These are phyloP conservation scores for Aaosphaeria arxii DNA, from an alignment of 2,329 filamentous ascomycete genomes.

Conservation along the genomic window DNA sequence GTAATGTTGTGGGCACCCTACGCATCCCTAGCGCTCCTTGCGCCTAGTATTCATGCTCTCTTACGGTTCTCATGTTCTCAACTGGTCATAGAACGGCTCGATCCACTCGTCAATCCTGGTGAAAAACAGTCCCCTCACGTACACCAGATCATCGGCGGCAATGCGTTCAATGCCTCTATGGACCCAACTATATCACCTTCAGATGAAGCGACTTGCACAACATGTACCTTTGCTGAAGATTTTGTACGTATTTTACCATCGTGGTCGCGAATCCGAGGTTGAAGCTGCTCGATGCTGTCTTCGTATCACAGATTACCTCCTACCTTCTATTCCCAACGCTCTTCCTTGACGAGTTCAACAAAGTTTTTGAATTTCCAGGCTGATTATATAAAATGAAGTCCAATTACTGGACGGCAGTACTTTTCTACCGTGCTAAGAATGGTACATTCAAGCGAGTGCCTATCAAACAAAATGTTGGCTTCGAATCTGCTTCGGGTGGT, in stretches of 20 bases:
- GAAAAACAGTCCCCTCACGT: slow-evolving; percentile 11
- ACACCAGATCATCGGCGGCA: slow-evolving; percentile 17
- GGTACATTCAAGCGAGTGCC: slow-evolving; percentile 33
- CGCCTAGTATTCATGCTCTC: slow-evolving; percentile 9
- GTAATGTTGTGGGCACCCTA: slow-evolving; percentile 2
- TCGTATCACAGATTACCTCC: too few relatives aligned
- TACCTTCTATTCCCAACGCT: too few relatives aligned
- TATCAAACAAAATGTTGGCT: slow-evolving; percentile 31
- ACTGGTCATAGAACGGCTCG: slow-evolving; percentile 17
- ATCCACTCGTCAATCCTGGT: slow-evolving; percentile 21
- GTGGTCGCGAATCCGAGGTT: too few relatives aligned
- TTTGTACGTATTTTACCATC: not conserved
- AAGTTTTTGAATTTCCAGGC: too few relatives aligned
- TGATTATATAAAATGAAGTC: slow-evolving; percentile 7
- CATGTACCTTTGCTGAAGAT: slow-evolving; percentile 44
- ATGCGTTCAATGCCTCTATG: slow-evolving; percentile 18
- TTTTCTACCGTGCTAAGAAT: slow-evolving; percentile 29
- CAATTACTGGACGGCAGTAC: slow-evolving; percentile 33
- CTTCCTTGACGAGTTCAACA: too few relatives aligned
- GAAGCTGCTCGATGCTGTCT: too few relatives aligned
- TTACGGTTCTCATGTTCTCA: slow-evolving; percentile 21
- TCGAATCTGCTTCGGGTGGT: slow-evolving; percentile 30
- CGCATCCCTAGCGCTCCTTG: slow-evolving; percentile 9
- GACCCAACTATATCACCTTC: slow-evolving; percentile 11
- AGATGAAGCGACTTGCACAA: slow-evolving; percentile 16